Evolutionary conservation across 495 filamentous ascomycete genomes (phyloP), one percentile per base, ranked within the genome.

Genomic region (Viridothelium virens): DNA sequence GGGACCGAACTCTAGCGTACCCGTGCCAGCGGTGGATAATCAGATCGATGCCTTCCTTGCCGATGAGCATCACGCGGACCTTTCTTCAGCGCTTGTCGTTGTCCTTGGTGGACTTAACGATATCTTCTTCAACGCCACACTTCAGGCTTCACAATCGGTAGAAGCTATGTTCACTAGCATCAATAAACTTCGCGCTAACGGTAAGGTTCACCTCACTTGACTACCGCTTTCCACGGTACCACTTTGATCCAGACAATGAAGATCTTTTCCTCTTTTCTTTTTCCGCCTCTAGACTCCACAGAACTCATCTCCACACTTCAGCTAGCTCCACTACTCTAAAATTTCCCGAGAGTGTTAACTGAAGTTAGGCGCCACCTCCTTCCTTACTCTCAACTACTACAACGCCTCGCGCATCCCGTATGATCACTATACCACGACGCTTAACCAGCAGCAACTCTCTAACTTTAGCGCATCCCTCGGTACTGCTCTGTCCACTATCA

Each of bases 101-200:
- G 18, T 59, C 3, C 36, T 59, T 36, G 53, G 53, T 33, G 53
- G 53, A 4, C 3, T 36, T 14, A 59, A 59, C 31, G 53, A 59
- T 59, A 14, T 59, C 53, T 59, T 59, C 31, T 36, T 59, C 25
- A 59, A 59, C 31, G 53, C 53, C 25, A 59, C 25, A 5, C 33
- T 59, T 31, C 25, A 34, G 53, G 53, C 53, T 18, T 59, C 53
- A 4, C 53, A 59, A 59, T 59, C 53, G 6, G 31, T 59, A 36
- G 53, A 59, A 36, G 53, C 53, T 31, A 34, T 59, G 53, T 59
- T 59, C 31, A 18, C 53, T 14, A 59, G 53, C 53, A 59, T 59
- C n/a, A 59, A 59, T 14, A 33, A 36, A 59, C 53, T 59, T 18
- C 53, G 53, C n/a, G 53, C 53, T 59, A 33, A 59, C 5, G 53